phyloP scores from a whole-genome alignment of 768 basidiomycete species.

The Gloeopeniophorella convolvens region DNA sequence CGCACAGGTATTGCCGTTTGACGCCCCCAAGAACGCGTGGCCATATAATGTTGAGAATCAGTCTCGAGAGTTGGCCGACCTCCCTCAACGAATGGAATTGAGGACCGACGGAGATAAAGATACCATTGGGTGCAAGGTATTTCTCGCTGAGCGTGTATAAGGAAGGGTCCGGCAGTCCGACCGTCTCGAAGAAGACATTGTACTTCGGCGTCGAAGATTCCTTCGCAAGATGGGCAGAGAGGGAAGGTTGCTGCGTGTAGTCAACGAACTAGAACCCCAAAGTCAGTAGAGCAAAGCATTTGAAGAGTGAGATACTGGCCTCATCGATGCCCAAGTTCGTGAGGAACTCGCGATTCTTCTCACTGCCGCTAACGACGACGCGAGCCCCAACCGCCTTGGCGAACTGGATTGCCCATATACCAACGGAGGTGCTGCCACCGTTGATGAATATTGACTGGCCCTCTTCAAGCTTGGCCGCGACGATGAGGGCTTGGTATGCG shows the following conservation, averaged over 20 bases:
- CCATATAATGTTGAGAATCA: constrained; percentile 18
- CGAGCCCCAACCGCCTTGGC: constrained; percentile 57
- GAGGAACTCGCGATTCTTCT: constrained; percentile 53
- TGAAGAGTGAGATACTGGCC: constrained; percentile 28
- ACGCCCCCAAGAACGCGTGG: constrained; percentile 52
- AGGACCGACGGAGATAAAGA: constrained; percentile 49
- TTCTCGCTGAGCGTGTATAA: constrained; percentile 45
- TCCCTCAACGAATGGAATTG: constrained; percentile 26
- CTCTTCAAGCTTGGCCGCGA: constrained; percentile 34
- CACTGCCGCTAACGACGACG: constrained; percentile 56
- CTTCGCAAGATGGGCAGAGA: constrained; percentile 39
- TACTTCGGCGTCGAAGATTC: constrained; percentile 46
- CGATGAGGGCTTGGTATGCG: constrained; percentile 49
- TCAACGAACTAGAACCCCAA: constrained; percentile 42
- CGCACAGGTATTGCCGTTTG: constrained; percentile 42
- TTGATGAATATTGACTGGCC: constrained; percentile 62
- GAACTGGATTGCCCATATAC: constrained; percentile 64
- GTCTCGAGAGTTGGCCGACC: constrained; percentile 5
- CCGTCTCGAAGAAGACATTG: constrained; percentile 55
- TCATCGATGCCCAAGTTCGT: constrained; percentile 59
- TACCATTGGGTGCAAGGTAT: constrained; percentile 49
- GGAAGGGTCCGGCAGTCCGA: constrained; percentile 38
- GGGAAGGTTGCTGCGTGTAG: constrained; percentile 47
- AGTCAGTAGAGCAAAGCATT: background rate
- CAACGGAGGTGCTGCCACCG: constrained; percentile 64